These are phyloP conservation scores for Volvariella surrecta DNA, from an alignment of 1,284 basidiomycete species.

Conservation along the genomic window DNA sequence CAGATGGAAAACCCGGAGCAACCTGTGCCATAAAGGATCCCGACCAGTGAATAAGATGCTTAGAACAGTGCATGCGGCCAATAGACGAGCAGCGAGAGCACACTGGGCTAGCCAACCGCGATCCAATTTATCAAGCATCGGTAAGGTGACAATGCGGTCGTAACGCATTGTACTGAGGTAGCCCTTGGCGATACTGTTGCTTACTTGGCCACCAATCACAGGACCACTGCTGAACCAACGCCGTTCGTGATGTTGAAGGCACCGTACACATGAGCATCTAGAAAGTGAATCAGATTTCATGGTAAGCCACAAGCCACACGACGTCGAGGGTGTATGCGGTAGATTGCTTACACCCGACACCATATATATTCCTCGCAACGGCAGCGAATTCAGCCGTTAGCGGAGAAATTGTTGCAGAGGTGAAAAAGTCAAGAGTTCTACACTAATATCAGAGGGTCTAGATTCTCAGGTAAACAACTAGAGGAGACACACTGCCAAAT, in stretches of 20 bases:
- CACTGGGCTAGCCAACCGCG: slow-evolving; percentile 52
- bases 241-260: slow-evolving; percentile 66
- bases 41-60: slow-evolving; percentile 40
- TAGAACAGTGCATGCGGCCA: slow-evolving; percentile 29
- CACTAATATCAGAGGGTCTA: too few relatives aligned
- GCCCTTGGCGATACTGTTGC: too few relatives aligned
- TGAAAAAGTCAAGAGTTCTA: slow-evolving; percentile 57
- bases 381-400: slow-evolving; percentile 56
- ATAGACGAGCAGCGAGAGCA: slow-evolving; percentile 33
- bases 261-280: slow-evolving; percentile 59
- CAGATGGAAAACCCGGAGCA: slow-evolving; percentile 5
- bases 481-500: slow-evolving; percentile 43
- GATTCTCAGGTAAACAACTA: too few relatives aligned
- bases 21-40: slow-evolving; percentile 27
- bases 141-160: too few relatives aligned
- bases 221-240: slow-evolving; percentile 56
- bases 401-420: slow-evolving; percentile 47
- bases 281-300: neutral
- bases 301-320: too few relatives aligned
- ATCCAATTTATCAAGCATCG: slow-evolving; percentile 44
- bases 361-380: slow-evolving; percentile 43
- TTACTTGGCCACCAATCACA: slow-evolving; percentile 57
- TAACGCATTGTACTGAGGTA: too few relatives aligned
- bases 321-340: slow-evolving; percentile 10
- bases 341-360: slow-evolving; percentile 66